Percentiles rank a stretch among this genome's conserved stretches.
Conservation (phyloP, 2,329 filamentous ascomycete species). For the Rhinocladiella similis region DNA sequence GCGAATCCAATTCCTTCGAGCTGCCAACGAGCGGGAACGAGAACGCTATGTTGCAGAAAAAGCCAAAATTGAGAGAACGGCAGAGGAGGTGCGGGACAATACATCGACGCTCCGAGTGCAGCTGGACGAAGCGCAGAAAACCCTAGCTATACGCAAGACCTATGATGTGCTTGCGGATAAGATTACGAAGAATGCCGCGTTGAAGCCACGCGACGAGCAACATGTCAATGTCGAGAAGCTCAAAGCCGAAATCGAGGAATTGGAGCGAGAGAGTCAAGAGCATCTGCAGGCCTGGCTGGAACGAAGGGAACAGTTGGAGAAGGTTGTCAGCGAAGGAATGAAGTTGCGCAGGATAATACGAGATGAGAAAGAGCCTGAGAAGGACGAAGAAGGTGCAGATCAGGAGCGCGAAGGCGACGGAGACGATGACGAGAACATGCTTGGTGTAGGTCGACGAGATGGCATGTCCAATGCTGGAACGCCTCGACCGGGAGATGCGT, state of each 20-base stretch:
- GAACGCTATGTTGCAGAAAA: constrained; percentile 81
- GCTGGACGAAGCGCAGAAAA: constrained; percentile 73
- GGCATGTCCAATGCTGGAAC: constrained; percentile 51
- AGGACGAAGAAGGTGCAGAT: constrained; percentile 80
- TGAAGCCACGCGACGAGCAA: constrained; percentile 84
- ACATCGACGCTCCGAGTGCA: constrained; percentile 72
- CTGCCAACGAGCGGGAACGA: constrained; percentile 80
- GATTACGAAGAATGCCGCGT: constrained; percentile 76
- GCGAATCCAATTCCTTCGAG: constrained; percentile 81
- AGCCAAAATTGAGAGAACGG: constrained; percentile 73
- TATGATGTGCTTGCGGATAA: constrained; percentile 88
- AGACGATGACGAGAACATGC: constrained; percentile 57
- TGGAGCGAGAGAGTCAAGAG: constrained; percentile 79
- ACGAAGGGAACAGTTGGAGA: constrained; percentile 79
- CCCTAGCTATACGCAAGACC: constrained; percentile 73
- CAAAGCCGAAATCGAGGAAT: constrained; percentile 81
- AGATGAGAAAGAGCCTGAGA: constrained; percentile 68
- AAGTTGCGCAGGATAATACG: constrained; percentile 80
- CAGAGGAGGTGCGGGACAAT: constrained; percentile 73
- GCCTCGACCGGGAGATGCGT: constrained; percentile 49
- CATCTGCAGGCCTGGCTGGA: constrained; percentile 84
- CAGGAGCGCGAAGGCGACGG: constrained; percentile 72
- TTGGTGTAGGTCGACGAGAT: constrained; percentile 35
- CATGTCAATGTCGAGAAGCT: constrained; percentile 74
- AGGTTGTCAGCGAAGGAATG: constrained; percentile 89